Evolutionary conservation across 2,329 filamentous ascomycete species (phyloP), one percentile per base, ranked within the genome.

Genomic region (Hypoxylon sp.): DNA sequence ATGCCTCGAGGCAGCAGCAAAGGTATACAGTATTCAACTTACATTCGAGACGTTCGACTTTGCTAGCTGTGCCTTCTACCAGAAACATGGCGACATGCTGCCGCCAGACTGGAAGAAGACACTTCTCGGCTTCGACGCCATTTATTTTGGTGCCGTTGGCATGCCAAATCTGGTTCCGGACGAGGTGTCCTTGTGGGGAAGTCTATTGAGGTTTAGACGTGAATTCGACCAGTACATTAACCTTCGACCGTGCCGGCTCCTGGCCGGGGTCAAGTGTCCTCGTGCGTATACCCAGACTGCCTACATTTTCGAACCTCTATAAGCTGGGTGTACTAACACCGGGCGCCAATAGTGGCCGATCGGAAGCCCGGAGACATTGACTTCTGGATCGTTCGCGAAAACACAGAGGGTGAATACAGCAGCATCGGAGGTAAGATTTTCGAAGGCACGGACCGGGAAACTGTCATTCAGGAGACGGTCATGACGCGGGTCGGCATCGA

Each of bases 181-280:
- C 68, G 86, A 91, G 67, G 85, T 91, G 62, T 87, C 87, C 0
- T 84, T 92, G 1, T 91, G 90, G 90, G 84, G 85, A 6, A 83
- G 90, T 30, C 85, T 90, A 46, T 80, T 92, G 6, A 88, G 88
- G 16, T 91, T 92, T 71, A 85, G 90, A 37, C 87, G 90, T 54
- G 83, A 87, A 37, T 83, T 91, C 47, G 88, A 91, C 65, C 88
- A 91, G 72, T 91, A 90, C 71, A 85, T 90, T 68, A 92, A 91
- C 68, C 83, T 91, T 0, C 84, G 90, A 0, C 90, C 89, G 0
- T 89, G 87, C 1, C 84, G 85, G 9, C 81, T 90, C 30, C 83
- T 91, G 73, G 84, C 83, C 0, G 88, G 88, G 6, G 87, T 88
- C 0, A 77, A 81, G 43, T 88, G 85, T 5, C 88, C 88, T 0